Evolutionary conservation across 2,329 filamentous ascomycete species (phyloP), one percentile per base, ranked within the genome.

Genomic region (Diaporthe eres): DNA sequence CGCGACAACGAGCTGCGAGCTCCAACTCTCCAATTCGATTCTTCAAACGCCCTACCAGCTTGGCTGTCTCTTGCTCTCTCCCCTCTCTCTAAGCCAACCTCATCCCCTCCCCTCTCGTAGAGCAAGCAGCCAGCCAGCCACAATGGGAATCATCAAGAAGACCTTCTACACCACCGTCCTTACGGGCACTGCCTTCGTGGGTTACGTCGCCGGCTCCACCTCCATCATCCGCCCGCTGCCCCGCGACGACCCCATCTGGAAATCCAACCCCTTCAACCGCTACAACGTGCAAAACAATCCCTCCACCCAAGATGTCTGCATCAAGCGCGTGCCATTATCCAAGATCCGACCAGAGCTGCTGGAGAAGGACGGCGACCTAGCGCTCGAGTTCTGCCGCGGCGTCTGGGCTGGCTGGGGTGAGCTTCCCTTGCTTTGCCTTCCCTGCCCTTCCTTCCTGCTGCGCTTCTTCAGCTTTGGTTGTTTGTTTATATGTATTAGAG

Each of bases 291-390:
- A 89, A 57, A 84, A 86, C 44, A 94, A 94, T 82, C 90, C 92
- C 0, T 86, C 89, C 0, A 90, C 89, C 0, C 89, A 93, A 75
- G 93, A 95, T 81, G 83, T 93, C 15, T 92, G 90, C 79, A 85
- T 94, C 78, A 90, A 91, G 78, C 88, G 87, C 49, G 87, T 95
- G 0, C 91, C 92, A 0, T 81, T 95, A 67, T 85, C 85, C 63
- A 90, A 92, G 80, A 90, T 95, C 77, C 88, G 90, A 42, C 92
- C 93, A 0, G 90, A 92, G 77, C 85, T 95, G 72, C 84, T 94
- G 19, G 86, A 93, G 80, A 88, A 90, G 78, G 90, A 91, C 78
- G 84, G 85, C 39, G 87, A 86, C 2, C 85, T 94, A 67, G 89
- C 90, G 1, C 87, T 93, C 79, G 90, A 90, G 78, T 94, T 94